Conservation (phyloP, 306 rosid species). For the Castanea mollissima region DNA sequence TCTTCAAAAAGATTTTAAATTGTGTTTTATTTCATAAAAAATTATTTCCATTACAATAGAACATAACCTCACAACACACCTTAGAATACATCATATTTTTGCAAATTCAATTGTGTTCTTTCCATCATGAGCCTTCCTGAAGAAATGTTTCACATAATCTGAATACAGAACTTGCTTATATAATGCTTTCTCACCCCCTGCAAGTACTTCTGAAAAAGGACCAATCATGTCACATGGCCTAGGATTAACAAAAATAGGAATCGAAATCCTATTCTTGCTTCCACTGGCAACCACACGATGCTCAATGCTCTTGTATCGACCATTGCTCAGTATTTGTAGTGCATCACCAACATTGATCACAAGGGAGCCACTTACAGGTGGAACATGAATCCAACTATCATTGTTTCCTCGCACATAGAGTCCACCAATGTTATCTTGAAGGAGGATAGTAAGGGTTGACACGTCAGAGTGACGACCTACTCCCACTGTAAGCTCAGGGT, state of each 20-base stretch:
- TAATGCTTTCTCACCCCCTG: no score
- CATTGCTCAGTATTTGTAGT: constrained; percentile 62
- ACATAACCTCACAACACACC: no score
- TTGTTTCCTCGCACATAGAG: constrained; percentile 34
- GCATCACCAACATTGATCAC: constrained; percentile 68
- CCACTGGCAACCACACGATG: constrained; percentile 56
- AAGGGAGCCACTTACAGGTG: constrained; percentile 41
- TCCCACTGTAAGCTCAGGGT: constrained; percentile 47
- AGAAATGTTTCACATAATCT: no score
- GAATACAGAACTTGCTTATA: no score
- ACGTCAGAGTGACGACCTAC: constrained; percentile 68
- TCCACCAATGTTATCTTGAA: constrained; percentile 61
- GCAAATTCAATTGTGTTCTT: no score
- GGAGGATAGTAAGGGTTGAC: constrained; percentile 57
- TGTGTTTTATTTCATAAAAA: no score
- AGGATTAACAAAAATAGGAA: constrained; percentile 48
- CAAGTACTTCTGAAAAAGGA: no score
- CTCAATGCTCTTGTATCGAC: constrained; percentile 59
- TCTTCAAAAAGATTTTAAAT: no score
- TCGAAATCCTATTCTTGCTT: constrained; percentile 12
- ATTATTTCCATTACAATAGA: no score
- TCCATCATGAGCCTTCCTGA: no score
- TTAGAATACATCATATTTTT: no score
- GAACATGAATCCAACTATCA: constrained; percentile 49
- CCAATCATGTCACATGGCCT: no score